phyloP scores from a whole-genome alignment of 176 grass and related monocot species.

The Oryza glumipatula region DNA sequence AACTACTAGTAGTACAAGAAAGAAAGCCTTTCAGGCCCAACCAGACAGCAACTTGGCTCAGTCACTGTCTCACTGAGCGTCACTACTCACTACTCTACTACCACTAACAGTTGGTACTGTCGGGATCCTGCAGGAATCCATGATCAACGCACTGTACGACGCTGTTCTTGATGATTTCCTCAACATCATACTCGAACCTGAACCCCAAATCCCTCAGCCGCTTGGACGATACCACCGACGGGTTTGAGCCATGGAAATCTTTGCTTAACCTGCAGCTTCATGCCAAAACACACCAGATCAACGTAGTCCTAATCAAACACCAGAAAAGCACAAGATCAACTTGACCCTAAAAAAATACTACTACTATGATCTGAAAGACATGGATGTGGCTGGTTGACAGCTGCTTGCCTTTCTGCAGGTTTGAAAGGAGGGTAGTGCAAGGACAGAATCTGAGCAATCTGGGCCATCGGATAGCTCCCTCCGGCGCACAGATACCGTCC shows the following conservation, averaged over 20 bases:
- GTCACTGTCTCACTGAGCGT: background rate
- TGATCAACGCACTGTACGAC: constrained; percentile 46
- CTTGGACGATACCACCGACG: constrained; percentile 61
- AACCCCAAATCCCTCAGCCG: constrained; percentile 66
- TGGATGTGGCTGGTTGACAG: background rate
- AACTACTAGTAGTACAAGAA: background rate
- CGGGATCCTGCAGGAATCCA: constrained; percentile 43
- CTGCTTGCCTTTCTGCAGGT: constrained; percentile 31
- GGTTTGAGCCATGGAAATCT: constrained; percentile 38
- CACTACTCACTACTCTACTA: background rate
- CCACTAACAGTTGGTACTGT: background rate
- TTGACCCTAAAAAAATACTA: background rate
- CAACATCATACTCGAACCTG: constrained; percentile 46
- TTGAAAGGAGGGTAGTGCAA: constrained; percentile 35
- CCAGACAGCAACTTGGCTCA: background rate
- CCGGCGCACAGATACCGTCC: constrained; percentile 64
- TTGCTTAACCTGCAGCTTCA: constrained; percentile 33
- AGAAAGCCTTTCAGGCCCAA: background rate
- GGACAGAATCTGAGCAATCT: constrained; percentile 52
- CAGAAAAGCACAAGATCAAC: background rate
- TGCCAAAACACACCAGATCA: background rate
- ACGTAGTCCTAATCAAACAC: background rate
- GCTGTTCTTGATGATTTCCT: constrained; percentile 52
- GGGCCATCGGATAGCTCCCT: constrained; percentile 39
- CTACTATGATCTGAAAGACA: background rate